Conservation (phyloP, 495 filamentous ascomycete genomes). For the Glarea lozoyensis region DNA sequence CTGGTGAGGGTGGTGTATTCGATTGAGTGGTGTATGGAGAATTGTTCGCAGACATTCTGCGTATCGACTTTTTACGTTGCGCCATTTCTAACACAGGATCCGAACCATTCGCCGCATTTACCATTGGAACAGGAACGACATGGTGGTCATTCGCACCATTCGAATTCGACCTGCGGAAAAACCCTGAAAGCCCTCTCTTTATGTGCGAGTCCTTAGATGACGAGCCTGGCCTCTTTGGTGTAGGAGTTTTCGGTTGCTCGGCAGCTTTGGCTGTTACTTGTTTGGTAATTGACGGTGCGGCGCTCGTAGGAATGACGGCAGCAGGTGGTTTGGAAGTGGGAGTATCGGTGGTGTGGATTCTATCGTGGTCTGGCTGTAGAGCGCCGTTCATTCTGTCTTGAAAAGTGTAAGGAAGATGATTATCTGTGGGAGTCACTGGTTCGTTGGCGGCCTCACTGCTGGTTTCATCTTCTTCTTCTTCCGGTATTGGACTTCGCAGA, state of each 20-base stretch:
- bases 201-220: slow-evolving; percentile 21
- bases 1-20: slow-evolving; percentile 43
- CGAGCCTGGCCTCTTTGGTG: slow-evolving; percentile 15
- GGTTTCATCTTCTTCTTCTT: slow-evolving; percentile 18
- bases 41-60: slow-evolving; percentile 31
- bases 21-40: slow-evolving; percentile 39
- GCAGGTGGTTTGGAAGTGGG: too few species aligned
- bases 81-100: slow-evolving; percentile 25
- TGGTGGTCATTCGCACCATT: slow-evolving; percentile 19
- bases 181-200: slow-evolving; percentile 24
- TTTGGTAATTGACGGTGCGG: too few species aligned
- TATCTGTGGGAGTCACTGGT: slow-evolving; percentile 16
- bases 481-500: slow-evolving; percentile 13
- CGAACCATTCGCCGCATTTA: slow-evolving; percentile 19
- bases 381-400: slow-evolving; percentile 8
- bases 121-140: too few species aligned
- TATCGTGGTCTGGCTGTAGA: background rate
- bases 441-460: slow-evolving; percentile 18
- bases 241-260: slow-evolving; percentile 11
- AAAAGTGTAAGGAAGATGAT: slow-evolving; percentile 3
- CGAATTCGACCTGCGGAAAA: slow-evolving; percentile 27
- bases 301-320: too few species aligned
- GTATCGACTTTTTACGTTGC: slow-evolving; percentile 7
- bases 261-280: too few species aligned
- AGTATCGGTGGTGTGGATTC: too few species aligned